phyloP scores from a whole-genome alignment of 2,329 filamentous ascomycete genomes.

The Meredithiella fracta region DNA sequence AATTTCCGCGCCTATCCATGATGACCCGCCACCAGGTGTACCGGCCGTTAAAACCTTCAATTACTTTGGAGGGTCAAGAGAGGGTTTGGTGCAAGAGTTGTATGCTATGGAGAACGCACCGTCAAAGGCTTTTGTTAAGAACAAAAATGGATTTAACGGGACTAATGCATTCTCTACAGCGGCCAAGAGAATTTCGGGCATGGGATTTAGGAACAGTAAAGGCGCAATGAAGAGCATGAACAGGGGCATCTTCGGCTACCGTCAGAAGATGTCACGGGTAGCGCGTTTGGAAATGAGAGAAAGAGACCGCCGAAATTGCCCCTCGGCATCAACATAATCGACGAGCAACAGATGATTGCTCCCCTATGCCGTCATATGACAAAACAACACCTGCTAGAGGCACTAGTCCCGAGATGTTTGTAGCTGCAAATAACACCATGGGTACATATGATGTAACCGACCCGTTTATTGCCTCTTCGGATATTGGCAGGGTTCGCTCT shows the following conservation, averaged over 20 bases:
- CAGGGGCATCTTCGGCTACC: conserved; percentile 8
- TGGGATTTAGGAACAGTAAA: not conserved
- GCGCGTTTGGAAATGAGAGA: not conserved
- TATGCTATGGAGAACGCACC: conserved; percentile 15
- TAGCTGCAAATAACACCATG: too few relatives aligned
- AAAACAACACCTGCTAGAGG: not conserved
- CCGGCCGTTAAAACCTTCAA: conserved; percentile 5
- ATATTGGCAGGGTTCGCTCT: not conserved
- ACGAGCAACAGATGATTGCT: not conserved
- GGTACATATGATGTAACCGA: not conserved
- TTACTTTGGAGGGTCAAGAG: conserved; percentile 12
- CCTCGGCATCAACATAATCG: not conserved
- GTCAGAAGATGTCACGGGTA: conserved; percentile 6
- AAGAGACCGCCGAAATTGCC: conserved; percentile 9
- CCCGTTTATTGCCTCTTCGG: not conserved
- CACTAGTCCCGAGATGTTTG: too few relatives aligned
- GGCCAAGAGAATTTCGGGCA: not conserved
- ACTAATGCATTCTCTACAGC: not conserved
- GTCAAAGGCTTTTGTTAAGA: conserved; percentile 15
- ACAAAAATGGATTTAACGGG: not conserved
- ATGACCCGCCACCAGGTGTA: conserved; percentile 9
- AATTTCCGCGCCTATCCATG: conserved; percentile 27
- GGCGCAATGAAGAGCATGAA: not conserved
- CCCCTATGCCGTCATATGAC: not conserved
- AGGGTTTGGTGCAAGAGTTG: conserved; percentile 7